Evolutionary conservation across 2,329 filamentous ascomycete species (phyloP).

Genomic region (Colletotrichum sp.): DNA sequence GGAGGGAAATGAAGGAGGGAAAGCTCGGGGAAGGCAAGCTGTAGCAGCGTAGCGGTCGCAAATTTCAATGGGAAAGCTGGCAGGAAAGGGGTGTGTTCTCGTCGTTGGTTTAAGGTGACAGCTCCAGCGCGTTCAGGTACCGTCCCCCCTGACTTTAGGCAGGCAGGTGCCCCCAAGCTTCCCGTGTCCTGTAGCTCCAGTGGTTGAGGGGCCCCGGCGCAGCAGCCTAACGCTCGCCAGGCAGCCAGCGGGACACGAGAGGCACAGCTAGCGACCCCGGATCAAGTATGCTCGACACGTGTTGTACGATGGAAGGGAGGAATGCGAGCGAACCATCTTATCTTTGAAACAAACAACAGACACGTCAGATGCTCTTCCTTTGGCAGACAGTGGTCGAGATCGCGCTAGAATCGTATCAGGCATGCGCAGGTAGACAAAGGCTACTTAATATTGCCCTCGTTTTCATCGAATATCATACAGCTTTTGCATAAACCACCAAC

Average conservation of each 20-base stretch:
- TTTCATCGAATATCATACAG: neutral
- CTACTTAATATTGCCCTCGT: neutral
- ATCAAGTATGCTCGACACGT: neutral
- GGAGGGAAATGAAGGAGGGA: constrained; percentile 1
- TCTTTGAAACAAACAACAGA: neutral
- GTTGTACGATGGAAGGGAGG: neutral
- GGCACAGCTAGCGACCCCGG: neutral
- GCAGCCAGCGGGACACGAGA: neutral
- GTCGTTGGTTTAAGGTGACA: neutral
- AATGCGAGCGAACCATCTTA: neutral
- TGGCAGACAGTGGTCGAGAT: neutral
- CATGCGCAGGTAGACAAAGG: neutral
- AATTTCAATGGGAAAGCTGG: neutral
- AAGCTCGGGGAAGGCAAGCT: neutral
- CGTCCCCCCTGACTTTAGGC: neutral
- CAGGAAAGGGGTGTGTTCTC: neutral
- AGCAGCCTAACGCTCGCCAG: neutral
- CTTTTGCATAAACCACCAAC: neutral
- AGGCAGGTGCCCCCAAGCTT: neutral
- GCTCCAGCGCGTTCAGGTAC: neutral
- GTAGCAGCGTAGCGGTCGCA: neutral
- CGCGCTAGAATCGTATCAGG: neutral
- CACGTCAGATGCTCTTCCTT: neutral
- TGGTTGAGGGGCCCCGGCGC: neutral
- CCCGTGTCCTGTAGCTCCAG: neutral